Evolutionary conservation across 1,139 yeast genomes (phyloP).

Genomic region (Zygosaccharomyces pseudobailii): DNA sequence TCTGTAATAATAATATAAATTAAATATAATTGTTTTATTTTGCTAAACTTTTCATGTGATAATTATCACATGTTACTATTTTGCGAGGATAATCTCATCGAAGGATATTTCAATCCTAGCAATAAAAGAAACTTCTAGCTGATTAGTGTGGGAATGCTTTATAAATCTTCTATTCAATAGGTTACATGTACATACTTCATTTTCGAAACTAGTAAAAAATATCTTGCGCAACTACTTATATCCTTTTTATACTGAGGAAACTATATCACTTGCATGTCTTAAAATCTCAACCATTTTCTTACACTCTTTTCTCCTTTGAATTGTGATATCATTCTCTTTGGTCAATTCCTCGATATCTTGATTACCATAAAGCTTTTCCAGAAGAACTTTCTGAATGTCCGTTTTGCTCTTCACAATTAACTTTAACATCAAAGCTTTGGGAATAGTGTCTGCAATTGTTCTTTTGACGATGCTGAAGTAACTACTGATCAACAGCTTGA

Average conservation of each 20-base stretch:
- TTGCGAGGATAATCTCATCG: too few relatives aligned
- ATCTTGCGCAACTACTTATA: neutral
- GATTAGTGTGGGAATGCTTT: too few relatives aligned
- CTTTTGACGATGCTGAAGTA: constrained; percentile 90
- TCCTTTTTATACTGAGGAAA: constrained; percentile 60
- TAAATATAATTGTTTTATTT: too few relatives aligned
- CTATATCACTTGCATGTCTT: constrained; percentile 85
- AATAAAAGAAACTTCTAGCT: too few relatives aligned
- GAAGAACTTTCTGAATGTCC: constrained; percentile 82
- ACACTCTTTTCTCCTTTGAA: constrained; percentile 93
- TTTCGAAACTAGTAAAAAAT: too few relatives aligned
- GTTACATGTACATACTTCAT: too few relatives aligned
- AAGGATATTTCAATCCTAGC: too few relatives aligned
- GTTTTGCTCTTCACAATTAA: constrained; percentile 78
- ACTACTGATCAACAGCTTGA: constrained; percentile 82
- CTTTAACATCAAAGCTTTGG: constrained; percentile 92
- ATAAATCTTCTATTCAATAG: too few relatives aligned
- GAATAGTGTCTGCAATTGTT: constrained; percentile 88
- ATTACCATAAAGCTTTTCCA: constrained; percentile 79
- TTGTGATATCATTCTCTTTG: constrained; percentile 87
- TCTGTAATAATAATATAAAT: too few relatives aligned
- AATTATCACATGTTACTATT: too few relatives aligned
- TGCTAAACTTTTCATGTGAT: too few relatives aligned
- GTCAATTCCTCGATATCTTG: constrained; percentile 73
- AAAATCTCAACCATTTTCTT: constrained; percentile 90